Base-by-base conservation (phyloP, 2,329 filamentous ascomycete species). In the Alternaria ventricosa region DNA sequence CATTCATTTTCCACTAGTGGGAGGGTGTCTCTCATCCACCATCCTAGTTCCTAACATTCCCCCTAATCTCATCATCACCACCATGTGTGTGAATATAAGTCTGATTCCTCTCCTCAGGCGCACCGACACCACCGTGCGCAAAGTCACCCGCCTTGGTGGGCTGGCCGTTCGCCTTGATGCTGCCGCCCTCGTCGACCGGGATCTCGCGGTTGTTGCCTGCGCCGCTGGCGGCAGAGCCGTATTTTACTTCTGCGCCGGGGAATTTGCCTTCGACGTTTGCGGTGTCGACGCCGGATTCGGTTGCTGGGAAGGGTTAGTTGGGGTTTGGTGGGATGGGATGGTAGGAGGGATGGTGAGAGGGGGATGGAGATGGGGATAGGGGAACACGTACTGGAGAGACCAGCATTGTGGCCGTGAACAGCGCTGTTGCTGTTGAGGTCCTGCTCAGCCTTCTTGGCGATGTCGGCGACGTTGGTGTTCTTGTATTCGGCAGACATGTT, bases 281-380 rank as follows among this genome's bases (percentile, higher is more conserved):
- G n/a, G 79, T 75, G 74, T 86, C 80, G 72, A 86, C 76, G 71
- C 83, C 84, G 55, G 83, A 85, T 66, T 85, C 84, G 49, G 50
- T 68, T 43, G 79, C 83, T 85, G 60, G 36, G 9, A 13, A 10
- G 43, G n/a, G 7, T 36, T 60, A 45, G 46, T n/a, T 2, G 36
- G 36, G 9, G n/a, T 41, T 51, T 23, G 36, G 41, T 41, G 53
- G 18, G 25, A 30, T 28, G 18, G 20, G 56, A 50, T 9, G 18
- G 11, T 22, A 23, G 20, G 49, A 27, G 22, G 33, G 33, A 18
- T 22, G 20, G n/a, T n/a, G n/a, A n/a, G n/a, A n/a, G n/a, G n/a
- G n/a, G n/a, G n/a, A n/a, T n/a, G n/a, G n/a, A n/a, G 25, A 3
- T 27, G 27, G 9, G 23, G 41, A n/a, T 23, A 20, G 6, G 33